phyloP scores from a whole-genome alignment of 768 basidiomycete genomes.

The Auriscalpium microsporum region DNA sequence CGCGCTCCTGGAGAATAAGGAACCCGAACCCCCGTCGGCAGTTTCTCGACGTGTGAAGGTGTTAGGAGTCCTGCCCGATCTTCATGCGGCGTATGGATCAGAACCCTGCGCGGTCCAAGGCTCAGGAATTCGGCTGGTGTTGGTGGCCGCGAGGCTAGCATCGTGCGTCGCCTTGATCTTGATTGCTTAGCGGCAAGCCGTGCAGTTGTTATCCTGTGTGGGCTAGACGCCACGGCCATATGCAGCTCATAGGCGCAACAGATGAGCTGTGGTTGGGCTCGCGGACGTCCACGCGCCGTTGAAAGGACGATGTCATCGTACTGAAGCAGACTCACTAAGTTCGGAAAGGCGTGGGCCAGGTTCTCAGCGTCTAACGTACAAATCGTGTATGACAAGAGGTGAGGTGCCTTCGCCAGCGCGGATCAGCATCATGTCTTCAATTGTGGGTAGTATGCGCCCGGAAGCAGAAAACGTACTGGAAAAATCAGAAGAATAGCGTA shows the following conservation, averaged over 20 bases:
- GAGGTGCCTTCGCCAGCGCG: background rate
- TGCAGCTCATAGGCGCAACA: too few species aligned
- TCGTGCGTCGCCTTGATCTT: too few species aligned
- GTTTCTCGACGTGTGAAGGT: background rate
- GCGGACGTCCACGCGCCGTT: too few species aligned
- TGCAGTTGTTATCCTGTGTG: too few species aligned
- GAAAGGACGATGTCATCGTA: too few species aligned
- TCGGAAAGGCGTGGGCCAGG: too few species aligned
- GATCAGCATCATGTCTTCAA: too few species aligned
- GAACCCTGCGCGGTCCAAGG: background rate
- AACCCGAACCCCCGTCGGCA: background rate
- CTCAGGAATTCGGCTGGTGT: background rate
- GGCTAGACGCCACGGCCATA: too few species aligned
- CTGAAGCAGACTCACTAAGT: too few species aligned
- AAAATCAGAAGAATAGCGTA: conserved; percentile 59
- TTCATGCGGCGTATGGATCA: background rate
- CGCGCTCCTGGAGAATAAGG: background rate
- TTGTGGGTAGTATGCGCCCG: background rate
- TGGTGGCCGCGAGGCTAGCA: too few species aligned
- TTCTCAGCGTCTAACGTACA: background rate
- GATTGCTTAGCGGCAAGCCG: too few species aligned
- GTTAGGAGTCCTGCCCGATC: conserved; percentile 4
- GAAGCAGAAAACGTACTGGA: background rate
- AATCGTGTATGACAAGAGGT: background rate
- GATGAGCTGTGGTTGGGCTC: too few species aligned